Evolutionary conservation across 768 basidiomycete genomes (phyloP).

Genomic region (Tephrocybe sp.): DNA sequence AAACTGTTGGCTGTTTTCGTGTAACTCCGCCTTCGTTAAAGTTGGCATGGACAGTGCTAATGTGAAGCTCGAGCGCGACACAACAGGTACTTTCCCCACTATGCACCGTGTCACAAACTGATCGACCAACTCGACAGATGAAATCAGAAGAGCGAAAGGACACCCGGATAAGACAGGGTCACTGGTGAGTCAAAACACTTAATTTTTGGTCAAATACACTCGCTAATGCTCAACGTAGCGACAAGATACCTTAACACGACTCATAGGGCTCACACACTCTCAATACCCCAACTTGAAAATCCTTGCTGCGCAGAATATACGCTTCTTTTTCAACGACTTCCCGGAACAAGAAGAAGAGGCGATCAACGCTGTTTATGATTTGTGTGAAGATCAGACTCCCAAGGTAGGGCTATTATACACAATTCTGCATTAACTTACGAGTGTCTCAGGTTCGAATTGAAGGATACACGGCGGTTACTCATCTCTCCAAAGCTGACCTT

Average conservation of each 20-base stretch:
- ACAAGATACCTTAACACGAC: conserved; percentile 47
- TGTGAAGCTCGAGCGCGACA: conserved; percentile 37
- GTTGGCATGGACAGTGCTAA: conserved; percentile 25
- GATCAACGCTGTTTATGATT: conserved; percentile 76
- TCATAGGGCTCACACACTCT: conserved; percentile 56
- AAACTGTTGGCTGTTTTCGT: neutral
- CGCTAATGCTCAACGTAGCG: conserved; percentile 36
- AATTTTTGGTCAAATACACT: neutral
- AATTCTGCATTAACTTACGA: conserved; percentile 3
- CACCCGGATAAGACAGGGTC: conserved; percentile 36
- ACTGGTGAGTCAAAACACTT: conserved; percentile 30
- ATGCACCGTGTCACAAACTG: neutral
- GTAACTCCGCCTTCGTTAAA: neutral
- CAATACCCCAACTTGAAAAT: conserved; percentile 47
- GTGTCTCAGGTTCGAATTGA: conserved; percentile 59
- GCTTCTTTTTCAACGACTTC: conserved; percentile 61
- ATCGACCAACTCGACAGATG: conserved; percentile 19
- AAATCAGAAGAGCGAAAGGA: conserved; percentile 46
- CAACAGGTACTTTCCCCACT: conserved; percentile 24
- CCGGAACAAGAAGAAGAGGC: conserved; percentile 73
- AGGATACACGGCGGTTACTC: conserved; percentile 63
- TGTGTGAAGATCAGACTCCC: conserved; percentile 68
- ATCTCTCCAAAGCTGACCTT: conserved; percentile 41
- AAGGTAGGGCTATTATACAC: conserved; percentile 34
- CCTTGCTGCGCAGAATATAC: conserved; percentile 58